phyloP scores from a whole-genome alignment of 2,329 filamentous ascomycete species.

The Curvularia sp. region DNA sequence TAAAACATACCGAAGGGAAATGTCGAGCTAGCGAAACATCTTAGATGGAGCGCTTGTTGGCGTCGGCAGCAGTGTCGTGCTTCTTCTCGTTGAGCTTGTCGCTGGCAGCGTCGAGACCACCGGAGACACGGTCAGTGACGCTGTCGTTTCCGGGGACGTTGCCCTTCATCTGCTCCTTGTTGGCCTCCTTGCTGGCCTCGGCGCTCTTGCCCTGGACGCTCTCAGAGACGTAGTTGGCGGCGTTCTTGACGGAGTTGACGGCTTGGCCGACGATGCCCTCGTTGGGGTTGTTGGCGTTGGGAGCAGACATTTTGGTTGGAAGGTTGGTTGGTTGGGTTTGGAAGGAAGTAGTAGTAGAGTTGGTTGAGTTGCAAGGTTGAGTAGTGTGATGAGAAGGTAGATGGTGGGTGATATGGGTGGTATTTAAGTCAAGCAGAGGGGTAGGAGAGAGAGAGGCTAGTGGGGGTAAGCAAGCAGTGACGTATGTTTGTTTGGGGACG shows the following conservation, averaged over 20 bases:
- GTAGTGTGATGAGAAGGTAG: conserved; percentile 25
- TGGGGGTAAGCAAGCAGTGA: conserved; percentile 13
- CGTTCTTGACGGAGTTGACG: conserved; percentile 58
- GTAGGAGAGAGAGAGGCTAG: conserved; percentile 5
- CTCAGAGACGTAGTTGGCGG: conserved; percentile 74
- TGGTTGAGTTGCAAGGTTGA: conserved; percentile 5
- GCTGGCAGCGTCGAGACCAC: conserved; percentile 59
- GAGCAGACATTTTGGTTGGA: conserved; percentile 53
- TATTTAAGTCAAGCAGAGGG: conserved; percentile 27
- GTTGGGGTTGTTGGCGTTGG: conserved; percentile 55
- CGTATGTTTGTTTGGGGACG: conserved; percentile 1
- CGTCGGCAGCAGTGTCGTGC: conserved; percentile 59
- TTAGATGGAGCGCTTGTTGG: conserved; percentile 56
- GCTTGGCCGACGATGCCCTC: conserved; percentile 54
- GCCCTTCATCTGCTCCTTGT: conserved; percentile 66
- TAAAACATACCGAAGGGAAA: conserved; percentile 27
- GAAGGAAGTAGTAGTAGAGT: conserved; percentile 7
- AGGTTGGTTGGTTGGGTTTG: conserved; percentile 21
- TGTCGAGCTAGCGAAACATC: conserved; percentile 21
- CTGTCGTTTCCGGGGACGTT: conserved; percentile 59
- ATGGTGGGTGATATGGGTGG: conserved; percentile 16
- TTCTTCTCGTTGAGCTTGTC: conserved; percentile 63
- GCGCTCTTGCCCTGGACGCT: conserved; percentile 64
- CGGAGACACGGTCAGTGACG: conserved; percentile 60
- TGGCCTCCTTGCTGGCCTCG: conserved; percentile 70